phyloP scores from a whole-genome alignment of 306 rosid species.

The Ormosia emarginata region DNA sequence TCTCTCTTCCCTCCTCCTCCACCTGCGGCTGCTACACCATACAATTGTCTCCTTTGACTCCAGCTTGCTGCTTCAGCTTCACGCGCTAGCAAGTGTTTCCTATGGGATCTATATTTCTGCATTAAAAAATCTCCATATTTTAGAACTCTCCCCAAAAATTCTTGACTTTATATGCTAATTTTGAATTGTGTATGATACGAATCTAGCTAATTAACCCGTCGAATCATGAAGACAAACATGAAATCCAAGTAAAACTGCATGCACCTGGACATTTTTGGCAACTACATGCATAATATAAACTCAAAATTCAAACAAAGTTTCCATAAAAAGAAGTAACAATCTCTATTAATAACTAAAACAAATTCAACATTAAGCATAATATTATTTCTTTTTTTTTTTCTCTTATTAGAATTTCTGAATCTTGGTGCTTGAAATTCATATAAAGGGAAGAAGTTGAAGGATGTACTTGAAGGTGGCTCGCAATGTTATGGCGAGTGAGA shows the following conservation, averaged over 20 bases:
- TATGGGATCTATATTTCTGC: constrained; percentile 91
- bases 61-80: constrained; percentile 94
- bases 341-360: neutral
- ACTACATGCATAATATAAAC: neutral
- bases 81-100: constrained; percentile 87
- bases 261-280: neutral
- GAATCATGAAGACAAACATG: neutral
- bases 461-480: constrained; percentile 91
- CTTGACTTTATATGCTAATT: neutral
- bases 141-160: neutral
- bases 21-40: constrained; percentile 16
- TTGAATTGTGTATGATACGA: neutral
- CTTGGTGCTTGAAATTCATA: neutral
- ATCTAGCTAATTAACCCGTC: neutral
- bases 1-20: constrained; percentile 46
- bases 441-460: neutral
- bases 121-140: neutral
- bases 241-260: neutral
- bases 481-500: constrained; percentile 98
- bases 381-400: neutral
- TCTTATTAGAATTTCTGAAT: neutral
- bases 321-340: neutral
- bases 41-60: constrained; percentile 69
- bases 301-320: neutral
- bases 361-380: neutral